Conservation (phyloP, 495 filamentous ascomycete species). For the Penicillium manginii region DNA sequence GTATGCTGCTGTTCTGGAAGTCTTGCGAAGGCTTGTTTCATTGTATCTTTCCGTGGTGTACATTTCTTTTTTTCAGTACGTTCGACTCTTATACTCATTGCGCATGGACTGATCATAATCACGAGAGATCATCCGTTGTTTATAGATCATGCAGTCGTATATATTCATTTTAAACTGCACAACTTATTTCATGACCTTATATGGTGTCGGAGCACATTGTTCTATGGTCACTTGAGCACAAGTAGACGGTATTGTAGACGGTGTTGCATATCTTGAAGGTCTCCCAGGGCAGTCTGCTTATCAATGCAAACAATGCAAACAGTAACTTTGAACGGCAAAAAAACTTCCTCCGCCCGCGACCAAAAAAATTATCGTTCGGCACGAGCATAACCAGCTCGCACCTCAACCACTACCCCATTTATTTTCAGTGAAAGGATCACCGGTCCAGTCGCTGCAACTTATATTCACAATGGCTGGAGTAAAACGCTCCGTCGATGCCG, state of each 20-base stretch:
- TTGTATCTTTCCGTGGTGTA: conserved; percentile 10
- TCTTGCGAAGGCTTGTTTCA: neutral
- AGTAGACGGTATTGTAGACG: too few relatives aligned
- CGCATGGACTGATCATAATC: conserved; percentile 14
- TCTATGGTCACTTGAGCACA: too few relatives aligned
- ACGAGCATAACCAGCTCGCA: conserved; percentile 30
- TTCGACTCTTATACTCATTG: neutral
- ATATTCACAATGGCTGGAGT: conserved; percentile 44
- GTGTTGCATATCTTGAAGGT: too few relatives aligned
- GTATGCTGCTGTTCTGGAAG: neutral
- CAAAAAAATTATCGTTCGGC: conserved; percentile 38
- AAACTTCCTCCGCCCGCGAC: conserved; percentile 39
- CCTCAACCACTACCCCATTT: conserved; percentile 15
- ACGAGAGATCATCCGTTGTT: conserved; percentile 8
- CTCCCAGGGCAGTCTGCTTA: too few relatives aligned
- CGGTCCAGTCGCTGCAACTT: conserved; percentile 14
- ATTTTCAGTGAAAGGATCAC: conserved; percentile 9
- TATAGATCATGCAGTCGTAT: neutral
- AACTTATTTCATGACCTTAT: neutral
- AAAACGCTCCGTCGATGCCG: conserved; percentile 47
- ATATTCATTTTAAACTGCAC: conserved; percentile 5
- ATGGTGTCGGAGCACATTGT: neutral
- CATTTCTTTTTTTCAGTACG: conserved; percentile 11
- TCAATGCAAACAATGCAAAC: conserved; percentile 30
- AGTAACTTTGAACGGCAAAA: conserved; percentile 36